Base-by-base conservation (phyloP, 176 grass and related monocot species). In the Triticum aestivum region DNA sequence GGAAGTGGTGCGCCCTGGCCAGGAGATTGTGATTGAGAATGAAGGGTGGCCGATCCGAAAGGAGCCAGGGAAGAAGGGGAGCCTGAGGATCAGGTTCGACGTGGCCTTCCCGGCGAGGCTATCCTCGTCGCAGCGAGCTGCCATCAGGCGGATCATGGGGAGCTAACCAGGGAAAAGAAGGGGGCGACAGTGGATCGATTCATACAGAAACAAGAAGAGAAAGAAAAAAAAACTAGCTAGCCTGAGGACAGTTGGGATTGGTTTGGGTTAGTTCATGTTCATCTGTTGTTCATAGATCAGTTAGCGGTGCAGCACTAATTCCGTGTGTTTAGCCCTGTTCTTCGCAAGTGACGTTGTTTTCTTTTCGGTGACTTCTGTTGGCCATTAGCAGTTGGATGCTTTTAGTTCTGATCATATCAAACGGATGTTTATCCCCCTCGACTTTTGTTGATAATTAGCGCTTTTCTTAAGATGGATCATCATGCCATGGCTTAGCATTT, bases 11-110 rank as follows among this genome's bases (percentile, higher is more conserved):
- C 84, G 58, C 41, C 90, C 88, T 86, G 86, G 83, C 14, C 88
- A 89, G 0, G 80, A 93, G 49, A 77, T 93, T 5, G 81, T 92
- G 91, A 61, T 91, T 3, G 83, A 80, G 32, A 91, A 89, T 0
- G 83, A 95, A 69, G 88, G 91, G 11, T 93, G 91, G 93, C 90
- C 88, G 23, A 87, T 89, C 63, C 54, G 79, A 11, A 90, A 84
- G 77, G 88, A 95, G 9, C 82, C 85, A 10, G 88, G 86, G 68
- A 95, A 89, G 77, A 95, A 85, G 41, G 88, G 93, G 8, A 85
- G 78, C 30, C 5, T 95, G 61, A 70, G 77, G 41, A 88, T 95
- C 79, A 95, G 65, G 69, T 92, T 95, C 3, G 86, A 90, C 17
- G 90, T 95, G 38, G 81, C 70, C 38, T 92, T 95, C 79, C 90